Evolutionary conservation across 1,284 basidiomycete species (phyloP).

Genomic region (Meripilus lineatus): DNA sequence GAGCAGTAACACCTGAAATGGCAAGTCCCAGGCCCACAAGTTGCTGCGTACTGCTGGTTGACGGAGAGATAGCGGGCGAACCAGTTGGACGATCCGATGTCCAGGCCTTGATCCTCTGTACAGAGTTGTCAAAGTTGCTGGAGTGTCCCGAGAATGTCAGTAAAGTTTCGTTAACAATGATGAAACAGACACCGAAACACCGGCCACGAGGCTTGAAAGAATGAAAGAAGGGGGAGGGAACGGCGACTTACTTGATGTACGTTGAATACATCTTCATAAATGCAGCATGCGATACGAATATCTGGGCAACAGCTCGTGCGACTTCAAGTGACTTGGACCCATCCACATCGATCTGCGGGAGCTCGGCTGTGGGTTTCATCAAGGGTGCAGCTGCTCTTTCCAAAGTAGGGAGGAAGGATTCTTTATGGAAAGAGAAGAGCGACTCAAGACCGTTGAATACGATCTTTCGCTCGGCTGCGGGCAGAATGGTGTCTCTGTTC

Average conservation of each 20-base stretch:
- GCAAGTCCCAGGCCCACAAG: slow-evolving; percentile 58
- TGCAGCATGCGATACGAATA: slow-evolving; percentile 88
- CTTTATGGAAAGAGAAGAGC: slow-evolving; percentile 87
- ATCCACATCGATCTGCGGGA: slow-evolving; percentile 57
- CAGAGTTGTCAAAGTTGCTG: slow-evolving; percentile 90
- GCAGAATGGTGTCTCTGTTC: slow-evolving; percentile 83
- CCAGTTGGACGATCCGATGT: slow-evolving; percentile 46
- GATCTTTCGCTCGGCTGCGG: slow-evolving; percentile 82
- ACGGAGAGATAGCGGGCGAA: slow-evolving; percentile 40
- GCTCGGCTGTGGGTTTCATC: slow-evolving; percentile 42
- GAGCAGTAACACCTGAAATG: slow-evolving; percentile 49
- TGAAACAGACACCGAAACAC: too few species aligned
- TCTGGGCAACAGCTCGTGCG: slow-evolving; percentile 81
- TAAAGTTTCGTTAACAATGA: slow-evolving; percentile 5
- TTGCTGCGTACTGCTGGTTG: slow-evolving; percentile 59
- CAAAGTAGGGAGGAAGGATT: slow-evolving; percentile 88
- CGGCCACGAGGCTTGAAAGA: too few species aligned
- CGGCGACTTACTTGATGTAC: slow-evolving; percentile 83
- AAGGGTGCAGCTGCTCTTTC: slow-evolving; percentile 71
- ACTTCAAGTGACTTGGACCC: slow-evolving; percentile 72
- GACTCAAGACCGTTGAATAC: slow-evolving; percentile 93
- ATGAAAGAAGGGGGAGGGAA: slow-evolving; percentile 8
- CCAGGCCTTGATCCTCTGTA: slow-evolving; percentile 85
- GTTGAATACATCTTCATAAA: slow-evolving; percentile 98
- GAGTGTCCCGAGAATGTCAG: slow-evolving; percentile 7